Evolutionary conservation across 1,284 basidiomycete genomes (phyloP).

Genomic region (Pyrrhoderma noxium): DNA sequence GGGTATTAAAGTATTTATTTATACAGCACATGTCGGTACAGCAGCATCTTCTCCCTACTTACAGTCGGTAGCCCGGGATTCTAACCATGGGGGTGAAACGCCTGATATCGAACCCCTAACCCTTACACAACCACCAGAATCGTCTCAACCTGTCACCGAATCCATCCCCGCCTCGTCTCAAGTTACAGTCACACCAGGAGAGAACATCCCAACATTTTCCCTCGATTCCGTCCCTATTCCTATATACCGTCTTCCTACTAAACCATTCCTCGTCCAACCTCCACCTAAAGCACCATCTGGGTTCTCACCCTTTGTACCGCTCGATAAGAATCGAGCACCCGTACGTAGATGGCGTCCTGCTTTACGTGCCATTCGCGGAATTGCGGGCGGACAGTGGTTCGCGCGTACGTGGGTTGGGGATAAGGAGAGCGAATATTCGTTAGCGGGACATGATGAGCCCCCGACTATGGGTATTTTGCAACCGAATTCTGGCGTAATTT

Average conservation of each 20-base stretch:
- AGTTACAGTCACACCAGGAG: conserved; percentile 23
- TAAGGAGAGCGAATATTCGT: conserved; percentile 59
- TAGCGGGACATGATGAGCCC: conserved; percentile 23
- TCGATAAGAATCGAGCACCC: conserved; percentile 53
- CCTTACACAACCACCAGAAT: conserved; percentile 2
- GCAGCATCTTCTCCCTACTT: conserved; percentile 39
- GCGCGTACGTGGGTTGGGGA: conserved; percentile 69
- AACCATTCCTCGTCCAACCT: conserved; percentile 71
- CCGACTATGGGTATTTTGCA: conserved; percentile 12
- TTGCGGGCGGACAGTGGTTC: conserved; percentile 75
- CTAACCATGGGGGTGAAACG: conserved; percentile 19
- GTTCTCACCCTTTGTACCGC: conserved; percentile 54
- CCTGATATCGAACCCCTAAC: conserved; percentile 24
- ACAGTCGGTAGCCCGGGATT: conserved; percentile 20
- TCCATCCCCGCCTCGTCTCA: conserved; percentile 20
- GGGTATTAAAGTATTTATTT: too few species aligned
- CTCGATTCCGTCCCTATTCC: conserved; percentile 46
- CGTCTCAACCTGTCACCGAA: conserved; percentile 2
- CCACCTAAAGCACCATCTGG: conserved; percentile 66
- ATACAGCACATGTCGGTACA: conserved; percentile 33
- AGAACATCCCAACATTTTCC: conserved; percentile 46
- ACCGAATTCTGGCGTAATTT: not conserved
- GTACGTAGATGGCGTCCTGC: conserved; percentile 65
- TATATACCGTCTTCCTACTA: conserved; percentile 65
- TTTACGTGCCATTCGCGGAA: conserved; percentile 67